phyloP scores from a whole-genome alignment of 2,329 filamentous ascomycete genomes.

The Fusarium bulbicola region DNA sequence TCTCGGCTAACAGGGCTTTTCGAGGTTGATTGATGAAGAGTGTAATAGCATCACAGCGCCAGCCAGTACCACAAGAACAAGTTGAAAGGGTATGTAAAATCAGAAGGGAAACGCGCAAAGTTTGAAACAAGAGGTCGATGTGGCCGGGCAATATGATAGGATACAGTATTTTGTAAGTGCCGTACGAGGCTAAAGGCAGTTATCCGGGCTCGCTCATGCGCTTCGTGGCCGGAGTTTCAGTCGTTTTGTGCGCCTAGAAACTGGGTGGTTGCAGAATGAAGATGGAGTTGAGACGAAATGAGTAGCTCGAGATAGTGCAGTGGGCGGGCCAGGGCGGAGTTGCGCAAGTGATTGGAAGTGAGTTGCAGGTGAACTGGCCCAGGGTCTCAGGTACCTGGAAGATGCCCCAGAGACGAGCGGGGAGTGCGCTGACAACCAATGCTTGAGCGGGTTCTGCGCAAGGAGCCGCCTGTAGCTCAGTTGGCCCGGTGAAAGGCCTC shows the following conservation, averaged over 20 bases:
- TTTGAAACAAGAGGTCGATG: constrained; percentile 2
- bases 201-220: constrained; percentile 37
- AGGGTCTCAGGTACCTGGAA: constrained; percentile 33
- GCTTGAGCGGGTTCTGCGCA: constrained; percentile 26
- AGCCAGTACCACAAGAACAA: constrained; percentile 9
- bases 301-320: constrained; percentile 39
- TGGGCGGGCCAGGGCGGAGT: constrained; percentile 31
- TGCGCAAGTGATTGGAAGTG: constrained; percentile 30
- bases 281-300: constrained; percentile 44
- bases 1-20: neutral
- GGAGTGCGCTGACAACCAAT: constrained; percentile 30
- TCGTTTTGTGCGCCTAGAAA: constrained; percentile 40
- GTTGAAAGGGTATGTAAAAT: constrained; percentile 17
- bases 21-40: neutral
- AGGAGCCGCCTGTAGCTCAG: constrained; percentile 18
- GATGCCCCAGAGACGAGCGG: constrained; percentile 24
- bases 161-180: constrained; percentile 14
- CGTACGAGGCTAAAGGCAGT: constrained; percentile 26
- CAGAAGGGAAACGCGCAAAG: constrained; percentile 5
- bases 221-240: constrained; percentile 30
- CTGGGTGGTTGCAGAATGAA: constrained; percentile 40
- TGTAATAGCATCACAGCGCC: constrained; percentile 27
- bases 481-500: constrained; percentile 22
- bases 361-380: constrained; percentile 14
- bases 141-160: neutral